These are phyloP conservation scores for Tillandsia fasciculata DNA, from an alignment of 176 grass and related monocot species.

Conservation along the genomic window DNA sequence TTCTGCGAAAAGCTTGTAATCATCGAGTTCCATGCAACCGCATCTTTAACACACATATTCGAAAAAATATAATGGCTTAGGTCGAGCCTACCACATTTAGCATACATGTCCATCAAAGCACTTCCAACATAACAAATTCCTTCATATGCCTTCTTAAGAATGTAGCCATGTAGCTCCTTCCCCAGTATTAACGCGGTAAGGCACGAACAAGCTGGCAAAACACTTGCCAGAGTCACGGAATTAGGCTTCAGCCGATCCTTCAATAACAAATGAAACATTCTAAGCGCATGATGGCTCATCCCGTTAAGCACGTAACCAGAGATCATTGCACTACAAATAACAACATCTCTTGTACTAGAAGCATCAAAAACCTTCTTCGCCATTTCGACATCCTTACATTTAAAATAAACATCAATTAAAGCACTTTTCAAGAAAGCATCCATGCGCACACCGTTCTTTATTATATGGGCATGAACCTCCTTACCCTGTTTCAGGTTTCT, in stretches of 20 bases:
- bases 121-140: constrained; percentile 61
- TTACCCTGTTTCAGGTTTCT: constrained; percentile 48
- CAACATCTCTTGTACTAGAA: constrained; percentile 48
- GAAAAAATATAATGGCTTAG: constrained; percentile 61
- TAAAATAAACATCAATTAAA: constrained; percentile 78
- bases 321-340: constrained; percentile 71
- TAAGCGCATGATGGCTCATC: constrained; percentile 42
- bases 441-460: constrained; percentile 42
- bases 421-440: constrained; percentile 85
- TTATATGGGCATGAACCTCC: constrained; percentile 69
- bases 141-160: constrained; percentile 68
- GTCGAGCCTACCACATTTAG: constrained; percentile 71
- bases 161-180: constrained; percentile 57
- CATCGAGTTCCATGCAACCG: constrained; percentile 88
- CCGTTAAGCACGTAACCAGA: constrained; percentile 77
- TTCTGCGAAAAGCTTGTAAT: constrained; percentile 75
- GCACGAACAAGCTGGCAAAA: constrained; percentile 58
- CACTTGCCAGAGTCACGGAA: constrained; percentile 43
- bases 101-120: constrained; percentile 76
- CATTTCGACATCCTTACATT: constrained; percentile 56
- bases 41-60: constrained; percentile 43
- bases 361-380: constrained; percentile 60
- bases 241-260: constrained; percentile 56
- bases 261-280: constrained; percentile 50
- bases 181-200: constrained; percentile 53